Evolutionary conservation across 495 filamentous ascomycete species (phyloP).

Genomic region (Talaromyces ruber): DNA sequence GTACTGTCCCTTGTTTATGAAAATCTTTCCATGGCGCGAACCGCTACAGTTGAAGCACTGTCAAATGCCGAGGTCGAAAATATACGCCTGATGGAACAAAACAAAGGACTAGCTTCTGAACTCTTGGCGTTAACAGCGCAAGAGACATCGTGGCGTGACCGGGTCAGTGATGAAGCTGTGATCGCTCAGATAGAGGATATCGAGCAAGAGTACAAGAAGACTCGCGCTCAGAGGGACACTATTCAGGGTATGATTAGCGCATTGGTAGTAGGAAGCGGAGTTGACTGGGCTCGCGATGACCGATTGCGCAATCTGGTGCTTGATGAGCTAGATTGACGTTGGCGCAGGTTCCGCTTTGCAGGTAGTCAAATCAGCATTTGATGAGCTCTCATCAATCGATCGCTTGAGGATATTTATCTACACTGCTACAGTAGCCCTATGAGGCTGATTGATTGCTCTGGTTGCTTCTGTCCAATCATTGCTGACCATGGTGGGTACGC

Average conservation of each 20-base stretch:
- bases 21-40: slow-evolving; percentile 42
- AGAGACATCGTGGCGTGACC: slow-evolving; percentile 41
- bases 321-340: slow-evolving; percentile 36
- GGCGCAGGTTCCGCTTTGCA: not conserved
- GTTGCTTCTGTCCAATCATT: not conserved
- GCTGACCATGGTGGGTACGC: not conserved
- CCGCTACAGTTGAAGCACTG: slow-evolving; percentile 36
- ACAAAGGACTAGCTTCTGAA: slow-evolving; percentile 50
- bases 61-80: slow-evolving; percentile 47
- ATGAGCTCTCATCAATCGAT: not conserved
- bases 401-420: not conserved
- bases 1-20: slow-evolving; percentile 50
- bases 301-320: slow-evolving; percentile 64
- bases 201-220: slow-evolving; percentile 46
- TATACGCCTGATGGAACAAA: slow-evolving; percentile 44
- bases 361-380: not conserved
- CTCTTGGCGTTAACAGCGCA: slow-evolving; percentile 53
- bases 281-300: slow-evolving; percentile 72
- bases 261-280: slow-evolving; percentile 71
- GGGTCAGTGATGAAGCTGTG: slow-evolving; percentile 41
- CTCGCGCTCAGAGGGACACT: slow-evolving; percentile 56
- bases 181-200: slow-evolving; percentile 43
- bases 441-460: not conserved
- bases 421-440: no score
- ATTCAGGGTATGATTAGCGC: slow-evolving; percentile 69